Evolutionary conservation across 148 eudicot species (phyloP).

Genomic region (Rhododendron griersonianum): DNA sequence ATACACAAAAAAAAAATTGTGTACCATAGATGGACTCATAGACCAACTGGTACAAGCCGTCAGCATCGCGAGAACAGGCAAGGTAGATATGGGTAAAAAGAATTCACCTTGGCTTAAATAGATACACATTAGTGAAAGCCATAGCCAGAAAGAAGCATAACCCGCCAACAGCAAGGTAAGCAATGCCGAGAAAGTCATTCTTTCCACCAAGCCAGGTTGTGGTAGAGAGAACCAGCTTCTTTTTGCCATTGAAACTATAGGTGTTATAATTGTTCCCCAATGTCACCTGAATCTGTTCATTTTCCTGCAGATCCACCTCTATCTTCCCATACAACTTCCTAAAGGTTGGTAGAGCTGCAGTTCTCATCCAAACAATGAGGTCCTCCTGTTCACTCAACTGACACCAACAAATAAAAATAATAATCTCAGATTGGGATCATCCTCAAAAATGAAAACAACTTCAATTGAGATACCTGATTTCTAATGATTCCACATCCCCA

Average conservation of each 20-base stretch:
- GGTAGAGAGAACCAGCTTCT: slow-evolving; percentile 87
- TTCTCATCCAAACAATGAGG: slow-evolving; percentile 97
- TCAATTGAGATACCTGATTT: background rate
- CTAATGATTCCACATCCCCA: background rate
- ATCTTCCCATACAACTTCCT: slow-evolving; percentile 86
- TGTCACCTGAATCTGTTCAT: slow-evolving; percentile 44
- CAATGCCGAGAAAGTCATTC: slow-evolving; percentile 87
- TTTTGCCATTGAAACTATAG: slow-evolving; percentile 88
- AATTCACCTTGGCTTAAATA: slow-evolving; percentile 76
- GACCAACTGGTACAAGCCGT: background rate
- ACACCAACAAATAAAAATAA: slow-evolving; percentile 2
- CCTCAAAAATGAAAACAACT: background rate
- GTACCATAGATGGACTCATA: too few species aligned
- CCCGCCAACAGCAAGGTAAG: slow-evolving; percentile 85
- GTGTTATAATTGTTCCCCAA: slow-evolving; percentile 70
- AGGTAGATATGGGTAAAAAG: background rate
- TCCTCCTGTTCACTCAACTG: slow-evolving; percentile 87
- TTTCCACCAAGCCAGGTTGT: slow-evolving; percentile 96
- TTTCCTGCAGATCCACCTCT: slow-evolving; percentile 53
- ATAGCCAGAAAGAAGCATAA: slow-evolving; percentile 74
- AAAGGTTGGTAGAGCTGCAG: slow-evolving; percentile 92
- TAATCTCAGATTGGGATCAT: background rate
- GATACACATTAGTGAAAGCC: slow-evolving; percentile 69
- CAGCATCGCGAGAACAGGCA: background rate
- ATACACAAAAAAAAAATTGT: too few species aligned